phyloP scores from a whole-genome alignment of 805 yeast species.

The Millerozyma miso region DNA sequence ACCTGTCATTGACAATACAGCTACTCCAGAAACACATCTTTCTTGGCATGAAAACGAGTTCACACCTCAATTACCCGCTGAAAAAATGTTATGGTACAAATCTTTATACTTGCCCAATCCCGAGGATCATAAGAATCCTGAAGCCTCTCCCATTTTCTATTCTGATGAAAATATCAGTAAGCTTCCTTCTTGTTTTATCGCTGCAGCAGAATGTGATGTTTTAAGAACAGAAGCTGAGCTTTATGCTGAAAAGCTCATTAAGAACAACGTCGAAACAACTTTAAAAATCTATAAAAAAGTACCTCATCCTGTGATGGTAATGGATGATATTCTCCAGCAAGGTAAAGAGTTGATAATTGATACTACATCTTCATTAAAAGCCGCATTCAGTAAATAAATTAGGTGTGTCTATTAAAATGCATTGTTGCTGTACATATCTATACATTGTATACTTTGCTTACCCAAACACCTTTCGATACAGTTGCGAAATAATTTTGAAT shows the following conservation, averaged over 20 bases:
- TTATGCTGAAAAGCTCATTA: constrained; percentile 34
- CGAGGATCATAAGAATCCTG: constrained; percentile 22
- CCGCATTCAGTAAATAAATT: constrained; percentile 17
- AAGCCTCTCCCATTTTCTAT: constrained; percentile 40
- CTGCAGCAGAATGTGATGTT: constrained; percentile 43
- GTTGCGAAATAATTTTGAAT: constrained; percentile 47
- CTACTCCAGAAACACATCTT: constrained; percentile 26
- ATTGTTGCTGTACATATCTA: constrained; percentile 42
- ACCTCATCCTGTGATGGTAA: constrained; percentile 49
- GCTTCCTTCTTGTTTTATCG: constrained; percentile 39
- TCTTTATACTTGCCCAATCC: constrained; percentile 34
- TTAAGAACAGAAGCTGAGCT: constrained; percentile 42
- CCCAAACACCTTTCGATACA: constrained; percentile 56
- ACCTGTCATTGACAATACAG: constrained; percentile 42
- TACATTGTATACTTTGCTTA: constrained; percentile 40
- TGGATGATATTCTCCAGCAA: constrained; percentile 36
- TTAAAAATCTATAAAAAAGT: constrained; percentile 36
- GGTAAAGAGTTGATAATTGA: constrained; percentile 31
- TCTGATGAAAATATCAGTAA: constrained; percentile 34
- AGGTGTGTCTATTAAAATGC: background rate
- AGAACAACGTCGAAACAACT: constrained; percentile 32
- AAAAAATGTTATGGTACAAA: constrained; percentile 44
- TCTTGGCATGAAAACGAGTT: constrained; percentile 38
- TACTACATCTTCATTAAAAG: constrained; percentile 23
- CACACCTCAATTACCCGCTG: constrained; percentile 43